phyloP scores from a whole-genome alignment of 345 rosid species.

The Acer campestre region DNA sequence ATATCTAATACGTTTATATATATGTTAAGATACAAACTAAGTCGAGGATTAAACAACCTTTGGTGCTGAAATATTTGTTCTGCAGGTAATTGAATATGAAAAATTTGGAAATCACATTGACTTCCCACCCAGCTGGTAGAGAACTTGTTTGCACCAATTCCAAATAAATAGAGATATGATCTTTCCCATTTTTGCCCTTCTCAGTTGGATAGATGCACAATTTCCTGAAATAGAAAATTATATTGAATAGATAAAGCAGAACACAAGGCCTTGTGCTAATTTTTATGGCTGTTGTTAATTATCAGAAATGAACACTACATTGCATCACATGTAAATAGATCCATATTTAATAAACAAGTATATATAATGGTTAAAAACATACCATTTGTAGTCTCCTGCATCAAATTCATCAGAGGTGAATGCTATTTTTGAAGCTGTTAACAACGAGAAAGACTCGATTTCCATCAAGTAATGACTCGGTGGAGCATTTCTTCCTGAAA shows the following conservation, averaged over 20 bases:
- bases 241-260: too few species aligned
- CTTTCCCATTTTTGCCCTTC: neutral
- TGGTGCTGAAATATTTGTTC: neutral
- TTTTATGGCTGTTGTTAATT: too few species aligned
- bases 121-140: constrained; percentile 5
- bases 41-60: neutral
- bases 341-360: too few species aligned
- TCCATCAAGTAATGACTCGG: too few species aligned
- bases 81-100: neutral
- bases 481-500: too few species aligned
- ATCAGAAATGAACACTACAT: too few species aligned
- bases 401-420: neutral
- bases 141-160: neutral
- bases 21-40: too few species aligned
- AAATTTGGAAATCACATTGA: neutral
- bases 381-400: constrained; percentile 11
- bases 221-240: neutral
- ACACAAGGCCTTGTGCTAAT: too few species aligned
- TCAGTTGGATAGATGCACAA: neutral
- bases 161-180: neutral
- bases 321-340: too few species aligned
- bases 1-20: too few species aligned
- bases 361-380: too few species aligned
- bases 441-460: too few species aligned
- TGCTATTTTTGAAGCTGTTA: neutral